Base-by-base conservation (phyloP, 2,329 filamentous ascomycete genomes). In the Coleophoma crateriformis region DNA sequence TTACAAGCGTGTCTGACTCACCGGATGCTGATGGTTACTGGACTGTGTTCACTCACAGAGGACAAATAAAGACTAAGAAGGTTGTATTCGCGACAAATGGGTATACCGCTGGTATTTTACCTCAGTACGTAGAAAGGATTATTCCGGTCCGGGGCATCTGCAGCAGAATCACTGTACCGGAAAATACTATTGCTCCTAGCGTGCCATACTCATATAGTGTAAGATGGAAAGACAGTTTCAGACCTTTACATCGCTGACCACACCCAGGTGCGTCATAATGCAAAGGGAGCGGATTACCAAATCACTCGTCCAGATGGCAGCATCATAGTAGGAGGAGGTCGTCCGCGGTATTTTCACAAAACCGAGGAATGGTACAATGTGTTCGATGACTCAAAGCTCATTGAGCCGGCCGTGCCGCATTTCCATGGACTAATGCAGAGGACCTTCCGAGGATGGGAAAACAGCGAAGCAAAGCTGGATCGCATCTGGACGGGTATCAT, bases 61-160 rank as follows among this genome's bases (percentile, higher is more conserved):
- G 84, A 10, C 59, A 50, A 0, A 74, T 85, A 45, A 63, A 57
- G 7, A 71, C 84, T 1, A 69, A 68, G 17, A 75, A 73, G 35
- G 69, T 88, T 15, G 68, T 88, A 22, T 72, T 85, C 40, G 83
- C 84, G 13, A 87, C 81, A 2, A 88, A 88, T 56, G 84, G 71
- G 13, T 88, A 87, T 62, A 85, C 82, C 0, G 76, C 81, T 1
- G 73, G 76, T 12, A 62, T 88, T 6, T 67, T 83, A 1, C 82
- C 82, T 0, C 63, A 73, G 76, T 58, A 54, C 34, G 13, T 44
- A 10, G 39, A 48, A 51, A 74, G 78, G 8, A 86, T 88, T 51
- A 72, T 85, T 10, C 85, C 85, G 0, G 79, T 74, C 14, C 68
- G 75, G 8, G 75, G 74, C 1, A 66, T 65, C 3, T 67, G 65